Evolutionary conservation across 169 alveolate genomes (phyloP).

Genomic region (Plasmodium vinckei): DNA sequence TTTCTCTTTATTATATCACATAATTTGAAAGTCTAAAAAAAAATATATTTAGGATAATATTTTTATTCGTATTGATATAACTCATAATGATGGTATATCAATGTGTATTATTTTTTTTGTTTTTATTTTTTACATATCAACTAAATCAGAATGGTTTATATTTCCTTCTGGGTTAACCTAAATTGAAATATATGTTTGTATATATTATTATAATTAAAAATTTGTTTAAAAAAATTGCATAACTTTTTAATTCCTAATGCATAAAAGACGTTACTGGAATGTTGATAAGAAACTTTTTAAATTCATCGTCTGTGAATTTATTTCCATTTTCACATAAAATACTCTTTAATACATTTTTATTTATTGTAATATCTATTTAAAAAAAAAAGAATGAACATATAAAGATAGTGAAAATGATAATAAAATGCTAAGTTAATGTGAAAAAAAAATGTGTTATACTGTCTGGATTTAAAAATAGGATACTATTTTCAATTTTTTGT

Average conservation of each 20-base stretch:
- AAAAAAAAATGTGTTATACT: conserved; percentile 6
- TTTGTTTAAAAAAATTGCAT: conserved; percentile 4
- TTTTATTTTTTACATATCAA: conserved; percentile 33
- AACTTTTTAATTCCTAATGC: conserved; percentile 2
- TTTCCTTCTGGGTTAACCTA: conserved; percentile 49
- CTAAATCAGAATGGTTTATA: conserved; percentile 40
- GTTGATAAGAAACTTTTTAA: conserved; percentile 46
- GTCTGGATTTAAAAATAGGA: conserved; percentile 43
- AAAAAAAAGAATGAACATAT: conserved; percentile 3
- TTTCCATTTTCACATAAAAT: conserved; percentile 69
- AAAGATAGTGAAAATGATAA: neutral
- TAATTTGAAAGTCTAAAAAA: neutral
- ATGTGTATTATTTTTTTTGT: conserved; percentile 1
- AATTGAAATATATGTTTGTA: neutral
- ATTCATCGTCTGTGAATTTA: conserved; percentile 58
- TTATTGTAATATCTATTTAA: conserved; percentile 36
- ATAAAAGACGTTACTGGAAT: conserved; percentile 34
- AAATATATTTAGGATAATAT: neutral
- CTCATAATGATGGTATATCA: no score
- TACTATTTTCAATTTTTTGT: conserved; percentile 43
- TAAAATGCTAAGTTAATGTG: neutral
- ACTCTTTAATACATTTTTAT: conserved; percentile 13
- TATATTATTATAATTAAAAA: neutral
- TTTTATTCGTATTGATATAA: no score
- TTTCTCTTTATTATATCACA: neutral